These are phyloP conservation scores for Rhizophora apiculata DNA, from an alignment of 345 rosid genomes.

Conservation along the genomic window DNA sequence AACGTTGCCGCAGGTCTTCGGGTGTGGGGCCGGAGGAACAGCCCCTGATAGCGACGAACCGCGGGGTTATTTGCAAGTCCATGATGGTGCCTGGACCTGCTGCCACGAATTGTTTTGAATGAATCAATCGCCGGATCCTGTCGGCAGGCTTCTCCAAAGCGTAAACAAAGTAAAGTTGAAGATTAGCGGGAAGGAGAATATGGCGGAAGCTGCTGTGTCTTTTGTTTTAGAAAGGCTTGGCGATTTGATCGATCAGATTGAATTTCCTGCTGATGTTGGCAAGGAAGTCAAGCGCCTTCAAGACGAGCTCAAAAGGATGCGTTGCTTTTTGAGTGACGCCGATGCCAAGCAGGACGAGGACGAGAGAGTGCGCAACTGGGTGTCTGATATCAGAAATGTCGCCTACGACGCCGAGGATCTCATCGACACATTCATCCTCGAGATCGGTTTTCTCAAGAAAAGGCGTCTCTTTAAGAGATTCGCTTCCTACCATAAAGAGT, in stretches of 20 bases:
- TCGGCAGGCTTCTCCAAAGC: not conserved
- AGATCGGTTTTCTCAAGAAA: conserved; percentile 17
- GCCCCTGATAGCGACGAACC: too few relatives aligned
- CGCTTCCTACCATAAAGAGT: conserved; percentile 2
- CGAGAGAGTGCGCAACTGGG: conserved; percentile 33
- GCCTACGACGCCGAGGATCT: conserved; percentile 37
- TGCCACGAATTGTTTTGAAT: too few relatives aligned
- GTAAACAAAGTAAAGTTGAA: too few relatives aligned
- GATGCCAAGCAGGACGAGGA: conserved; percentile 28
- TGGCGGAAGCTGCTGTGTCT: conserved; percentile 33
- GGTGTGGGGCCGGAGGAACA: too few relatives aligned
- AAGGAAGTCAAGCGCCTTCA: conserved; percentile 27
- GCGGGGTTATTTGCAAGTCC: too few relatives aligned
- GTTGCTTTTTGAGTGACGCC: conserved; percentile 35
- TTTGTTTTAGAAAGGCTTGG: conserved; percentile 29
- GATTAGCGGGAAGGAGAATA: not conserved
- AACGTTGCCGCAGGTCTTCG: too few relatives aligned
- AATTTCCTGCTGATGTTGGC: conserved; percentile 17
- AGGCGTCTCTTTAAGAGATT: conserved; percentile 12
- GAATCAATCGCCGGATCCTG: too few relatives aligned
- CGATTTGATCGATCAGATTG: conserved; percentile 18
- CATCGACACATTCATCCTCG: conserved; percentile 25
- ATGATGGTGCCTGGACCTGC: too few relatives aligned
- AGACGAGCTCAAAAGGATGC: conserved; percentile 32
- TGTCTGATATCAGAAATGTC: conserved; percentile 29